Evolutionary conservation across 148 eudicot species (phyloP), one percentile per base, ranked within the genome.

Genomic region (Suaeda aralocaspica): DNA sequence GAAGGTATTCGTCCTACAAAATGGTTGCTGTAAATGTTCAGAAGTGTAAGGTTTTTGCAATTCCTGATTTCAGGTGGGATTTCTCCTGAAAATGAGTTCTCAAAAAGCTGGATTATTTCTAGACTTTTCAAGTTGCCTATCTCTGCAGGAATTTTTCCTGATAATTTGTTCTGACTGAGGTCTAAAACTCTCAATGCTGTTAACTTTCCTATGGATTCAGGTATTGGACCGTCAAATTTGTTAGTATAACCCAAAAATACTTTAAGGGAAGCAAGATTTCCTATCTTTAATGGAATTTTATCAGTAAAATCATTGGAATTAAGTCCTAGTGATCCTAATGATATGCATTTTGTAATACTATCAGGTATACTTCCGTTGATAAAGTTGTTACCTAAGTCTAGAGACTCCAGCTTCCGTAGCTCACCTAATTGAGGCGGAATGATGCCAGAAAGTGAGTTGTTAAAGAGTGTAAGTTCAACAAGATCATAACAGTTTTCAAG

Each of bases 301-400:
- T 96, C 98, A 10, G 73, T 85, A 53, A 93, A 83, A 30, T 77
- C 82, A 71, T 90, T 93, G 46, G 21, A 34, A 22, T 46, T 41
- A 48, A 93, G 42, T 53, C 82, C 70, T 11, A 90, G 79, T 61
- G 36, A 36, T 49, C 74, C 15, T 69, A 93, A 79, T 9, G 76
- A 45, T 36, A 82, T 81, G 79, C 94, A 87, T 67, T 84, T 88
- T 46, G 77, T 74, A 6, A 93, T 65, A 34, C 85, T 84, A 1
- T 78, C 78, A n/a, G 98, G 95, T 16, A 90, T 87, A 63, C 69
- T 82, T 50, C 88, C 98, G 76, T 75, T 82, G 0, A 90, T 45
- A 21, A 72, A 62, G 73, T 93, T 93, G 64, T 71, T 72, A 29
- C 88, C 92, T 2, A 90, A 81, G 55, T 87, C 92, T 14, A 87